Evolutionary conservation across 768 basidiomycete species (phyloP), one percentile per base, ranked within the genome.

Genomic region (Russula virescens): DNA sequence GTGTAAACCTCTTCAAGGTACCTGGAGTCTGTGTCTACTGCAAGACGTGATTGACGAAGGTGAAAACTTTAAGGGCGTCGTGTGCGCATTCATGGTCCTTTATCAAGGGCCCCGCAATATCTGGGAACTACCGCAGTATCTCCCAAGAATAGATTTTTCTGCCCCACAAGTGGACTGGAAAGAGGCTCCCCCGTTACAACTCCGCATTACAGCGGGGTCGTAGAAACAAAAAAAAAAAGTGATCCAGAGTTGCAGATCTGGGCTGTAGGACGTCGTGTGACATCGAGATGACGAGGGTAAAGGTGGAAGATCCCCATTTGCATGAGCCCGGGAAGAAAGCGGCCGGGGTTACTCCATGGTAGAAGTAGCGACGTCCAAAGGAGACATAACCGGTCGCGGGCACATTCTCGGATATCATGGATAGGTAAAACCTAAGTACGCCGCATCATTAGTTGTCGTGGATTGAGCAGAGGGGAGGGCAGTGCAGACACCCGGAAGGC

Each of bases 231-330:
- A 52, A 38, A 13, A 18, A 45, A 31, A 23, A 43, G 38, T 59
- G 49, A 25, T 16, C 14, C 18, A 14, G 18, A 23, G n/a, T 50
- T 38, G 40, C 43, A 31, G 55, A 46, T 55, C 40, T 8, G 26
- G 26, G 13, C n/a, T 14, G 10, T 18, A 31, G 5, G 28, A 10
- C 18, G 13, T 46, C 59, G 11, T 31, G 51, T 60, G 58, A 42
- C 50, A 45, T 19, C 43, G 18, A 49, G 38, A 25, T n/a, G 10
- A 38, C 21, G 43, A 26, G 16, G 3, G n/a, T 8, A 5, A 3
- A 18, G 5, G 34, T 21, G 18, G 16, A 54, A 50, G 18, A n/a
- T 51, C 42, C 61, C 42, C 35, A 63, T 58, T 58, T 21, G 53
- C 11, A n/a, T 10, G 13, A 28, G 28, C 23, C 18, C 2, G 23